Percentiles rank a stretch among this genome's conserved stretches.
Conservation (phyloP, 306 rosid species). For the Mucuna pruriens region DNA sequence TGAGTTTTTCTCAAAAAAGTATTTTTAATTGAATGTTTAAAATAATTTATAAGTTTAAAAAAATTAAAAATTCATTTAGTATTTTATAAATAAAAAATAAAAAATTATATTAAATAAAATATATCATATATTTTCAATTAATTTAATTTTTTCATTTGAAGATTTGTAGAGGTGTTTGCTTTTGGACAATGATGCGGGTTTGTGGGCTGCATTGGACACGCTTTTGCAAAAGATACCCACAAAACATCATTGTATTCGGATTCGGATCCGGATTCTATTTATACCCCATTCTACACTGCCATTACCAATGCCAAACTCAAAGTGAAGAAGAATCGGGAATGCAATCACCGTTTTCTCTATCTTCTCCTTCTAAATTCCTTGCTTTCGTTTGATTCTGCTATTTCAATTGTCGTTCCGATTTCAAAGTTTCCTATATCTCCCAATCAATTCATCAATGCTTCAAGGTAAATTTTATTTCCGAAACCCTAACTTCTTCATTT, state of each 20-base stretch:
- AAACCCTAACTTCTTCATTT: conserved; percentile 46
- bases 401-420: not conserved
- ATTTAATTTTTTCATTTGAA: not conserved
- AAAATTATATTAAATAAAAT: too few relatives aligned
- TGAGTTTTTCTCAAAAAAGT: too few relatives aligned
- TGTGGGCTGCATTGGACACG: not conserved
- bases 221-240: not conserved
- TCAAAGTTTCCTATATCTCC: conserved; percentile 34
- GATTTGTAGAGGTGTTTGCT: not conserved
- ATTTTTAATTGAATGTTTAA: too few relatives aligned
- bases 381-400: not conserved
- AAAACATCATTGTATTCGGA: not conserved
- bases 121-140: too few relatives aligned
- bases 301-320: not conserved
- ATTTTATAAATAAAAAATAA: too few relatives aligned
- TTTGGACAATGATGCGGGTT: not conserved
- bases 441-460: conserved; percentile 48
- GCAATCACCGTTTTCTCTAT: not conserved
- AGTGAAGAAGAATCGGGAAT: not conserved
- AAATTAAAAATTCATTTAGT: too few relatives aligned
- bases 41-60: too few relatives aligned
- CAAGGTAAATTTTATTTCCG: conserved; percentile 50
- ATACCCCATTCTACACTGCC: not conserved
- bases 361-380: not conserved
- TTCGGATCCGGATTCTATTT: not conserved